Evolutionary conservation across 2,329 filamentous ascomycete species (phyloP), one percentile per base, ranked within the genome.

Genomic region (Fusarium verticillioides): DNA sequence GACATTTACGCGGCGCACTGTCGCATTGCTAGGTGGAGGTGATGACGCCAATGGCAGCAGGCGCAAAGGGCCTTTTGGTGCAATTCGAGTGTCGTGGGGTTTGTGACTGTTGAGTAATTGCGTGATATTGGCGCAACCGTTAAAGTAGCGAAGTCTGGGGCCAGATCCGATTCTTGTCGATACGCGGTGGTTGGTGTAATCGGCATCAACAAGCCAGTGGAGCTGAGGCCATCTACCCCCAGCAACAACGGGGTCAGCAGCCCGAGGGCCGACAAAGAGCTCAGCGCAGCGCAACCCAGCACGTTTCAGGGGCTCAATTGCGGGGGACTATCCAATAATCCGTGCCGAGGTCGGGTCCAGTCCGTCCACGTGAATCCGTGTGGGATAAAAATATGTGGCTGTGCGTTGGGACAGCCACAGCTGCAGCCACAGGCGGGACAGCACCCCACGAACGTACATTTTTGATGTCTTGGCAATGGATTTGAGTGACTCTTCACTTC

Each of bases 1-100:
- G 89, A 89, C 89, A 91, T 91, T 80, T 83, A 84, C 68, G 73
- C 77, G 72, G 67, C 74, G 67, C 68, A 72, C 74, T 80, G 75
- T 80, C 79, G 81, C 82, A 83, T 83, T 60, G 79, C 81, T 77
- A 70, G 66, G 67, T 66, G 67, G 61, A 75, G 70, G 62, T 62
- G 66, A 70, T 64, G 56, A 66, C 44, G 73, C 67, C 74, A 68
- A 65, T 54, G 67, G 75, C 67, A 75, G 67, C 34, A 64, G 70
- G 61, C 73, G 66, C 72, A 60, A 65, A 49, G 63, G 56, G 72
- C 73, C 59, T 67, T 56, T 59, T 67, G 61, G 56, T 52, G 40
- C 58, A 42, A 66, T 57, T 62, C 58, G 32, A 49, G 32, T 21
- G 37, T 56, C 46, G 34, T 26, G 26, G 26, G 47, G 15, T 59